Evolutionary conservation across 352 stramenopile genomes (phyloP).

Genomic region (Halophytophthora polymorphica): DNA sequence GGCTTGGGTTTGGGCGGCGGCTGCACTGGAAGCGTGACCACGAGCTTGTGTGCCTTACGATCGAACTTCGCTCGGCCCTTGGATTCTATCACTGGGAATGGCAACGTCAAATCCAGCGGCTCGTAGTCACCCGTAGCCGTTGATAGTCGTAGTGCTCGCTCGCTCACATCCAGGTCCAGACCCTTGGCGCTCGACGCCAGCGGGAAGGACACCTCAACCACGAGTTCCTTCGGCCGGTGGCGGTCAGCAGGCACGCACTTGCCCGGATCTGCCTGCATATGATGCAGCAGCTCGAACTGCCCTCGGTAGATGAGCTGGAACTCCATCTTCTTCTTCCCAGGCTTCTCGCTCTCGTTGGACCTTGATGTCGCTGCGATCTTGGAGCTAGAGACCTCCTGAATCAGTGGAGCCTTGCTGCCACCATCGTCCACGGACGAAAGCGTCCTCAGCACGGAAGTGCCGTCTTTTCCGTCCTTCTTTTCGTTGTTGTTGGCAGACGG

Average conservation of each 20-base stretch:
- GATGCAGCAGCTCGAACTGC: conserved; percentile 67
- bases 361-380: conserved; percentile 7
- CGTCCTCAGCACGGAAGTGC: conserved; percentile 10
- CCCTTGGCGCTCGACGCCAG: conserved; percentile 46
- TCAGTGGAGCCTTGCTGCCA: conserved; percentile 4
- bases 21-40: conserved; percentile 80
- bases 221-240: conserved; percentile 56
- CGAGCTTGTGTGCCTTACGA: conserved; percentile 64
- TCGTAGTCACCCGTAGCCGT: conserved; percentile 34
- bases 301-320: conserved; percentile 65
- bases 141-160: conserved; percentile 36
- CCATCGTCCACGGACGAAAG: conserved; percentile 21
- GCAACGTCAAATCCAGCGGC: conserved; percentile 52
- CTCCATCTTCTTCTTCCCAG: conserved; percentile 39
- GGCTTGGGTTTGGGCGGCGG: conserved; percentile 34
- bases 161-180: conserved; percentile 70
- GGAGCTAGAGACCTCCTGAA: conserved; percentile 21
- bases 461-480: conserved; percentile 3
- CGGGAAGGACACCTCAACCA: conserved; percentile 68
- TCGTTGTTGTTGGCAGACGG: conserved; percentile 1
- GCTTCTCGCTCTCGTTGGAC: conserved; percentile 3
- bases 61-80: conserved; percentile 84
- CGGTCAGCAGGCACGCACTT: conserved; percentile 30
- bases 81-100: conserved; percentile 73
- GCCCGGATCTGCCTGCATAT: conserved; percentile 56